These are phyloP conservation scores for Dendrobium officinale DNA, from an alignment of 106 monocot genomes.

Conservation along the genomic window DNA sequence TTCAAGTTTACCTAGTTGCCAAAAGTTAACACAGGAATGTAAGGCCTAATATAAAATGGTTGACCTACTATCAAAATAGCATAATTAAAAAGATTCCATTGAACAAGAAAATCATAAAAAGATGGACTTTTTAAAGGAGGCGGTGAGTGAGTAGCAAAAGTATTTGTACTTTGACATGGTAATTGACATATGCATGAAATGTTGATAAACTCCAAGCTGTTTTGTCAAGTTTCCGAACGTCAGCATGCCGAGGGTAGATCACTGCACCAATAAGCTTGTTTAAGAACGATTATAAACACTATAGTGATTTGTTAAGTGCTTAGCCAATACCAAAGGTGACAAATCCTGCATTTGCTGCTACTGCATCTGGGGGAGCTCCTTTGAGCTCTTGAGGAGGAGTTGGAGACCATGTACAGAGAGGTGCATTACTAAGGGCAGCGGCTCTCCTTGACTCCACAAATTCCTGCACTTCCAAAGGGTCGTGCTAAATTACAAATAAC, in stretches of 20 bases:
- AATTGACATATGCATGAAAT: slow-evolving; percentile 99
- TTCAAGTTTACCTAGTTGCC: not conserved
- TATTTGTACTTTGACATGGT: slow-evolving; percentile 78
- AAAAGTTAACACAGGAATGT: not conserved
- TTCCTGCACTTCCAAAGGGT: slow-evolving; percentile 40
- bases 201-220: slow-evolving; percentile 90
- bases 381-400: slow-evolving; percentile 78
- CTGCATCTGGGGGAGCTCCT: slow-evolving; percentile 45
- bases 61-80: not conserved
- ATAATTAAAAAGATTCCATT: not conserved
- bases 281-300: slow-evolving; percentile 5
- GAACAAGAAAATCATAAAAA: not conserved
- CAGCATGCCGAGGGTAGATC: slow-evolving; percentile 71
- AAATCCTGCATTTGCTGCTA: slow-evolving; percentile 89
- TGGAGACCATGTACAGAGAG: slow-evolving; percentile 81
- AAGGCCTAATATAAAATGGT: not conserved
- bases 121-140: not conserved
- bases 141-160: not conserved
- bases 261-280: slow-evolving; percentile 32
- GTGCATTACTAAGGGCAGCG: slow-evolving; percentile 76
- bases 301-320: not conserved
- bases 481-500: not conserved
- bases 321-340: slow-evolving; percentile 77
- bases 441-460: slow-evolving; percentile 86
- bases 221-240: slow-evolving; percentile 73